Base-by-base conservation (phyloP, 2,329 filamentous ascomycete species). In the Penicillium sp. region DNA sequence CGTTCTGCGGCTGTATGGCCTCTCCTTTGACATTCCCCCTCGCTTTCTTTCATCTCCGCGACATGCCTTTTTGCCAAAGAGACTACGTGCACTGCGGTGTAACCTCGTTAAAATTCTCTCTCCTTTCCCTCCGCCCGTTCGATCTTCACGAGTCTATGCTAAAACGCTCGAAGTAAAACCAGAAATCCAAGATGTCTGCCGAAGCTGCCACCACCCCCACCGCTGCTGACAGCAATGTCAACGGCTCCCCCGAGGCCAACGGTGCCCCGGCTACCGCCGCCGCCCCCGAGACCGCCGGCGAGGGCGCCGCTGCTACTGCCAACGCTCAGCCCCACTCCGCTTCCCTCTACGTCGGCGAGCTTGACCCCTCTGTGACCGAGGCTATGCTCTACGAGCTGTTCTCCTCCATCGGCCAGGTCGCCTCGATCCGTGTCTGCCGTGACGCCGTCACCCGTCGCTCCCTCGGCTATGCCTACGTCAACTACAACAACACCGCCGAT, bases 371-470 rank as follows among this genome's bases (percentile, higher is more conserved):
- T 48, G 93, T 98, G 69, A 98, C 93, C 53, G 93, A 98, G 80
- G 93, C 93, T 58, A 98, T 98, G 93, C 89, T 98, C 64, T 98
- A 97, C 73, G 93, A 98, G 82, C 87, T 98, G 52, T 98, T 98
- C 81, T 97, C 93, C 47, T 93, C 94, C 73, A 98, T 98, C 66
- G 93, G 93, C 59, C 91, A 94, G 64, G 93, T 98, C 62, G 93
- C 93, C 56, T 98, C 93, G 48, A 98, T 98, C 72, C 93, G 93
- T 80, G 93, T 98, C 69, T 98, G 93, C 82, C 93, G 93, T 75
- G 93, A 98, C 67, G 91, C 93, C 51, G 90, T 98, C 67, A 97
- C 93, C 65, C 90, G 93, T 69, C 91, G 93, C 72, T 98, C 93
- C 54, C 88, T 98, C 56, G 93, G 93, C 57, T 98, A 98, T 71